These are phyloP conservation scores for Penicillium sp. DNA, from an alignment of 2,329 filamentous ascomycete genomes.

Conservation along the genomic window DNA sequence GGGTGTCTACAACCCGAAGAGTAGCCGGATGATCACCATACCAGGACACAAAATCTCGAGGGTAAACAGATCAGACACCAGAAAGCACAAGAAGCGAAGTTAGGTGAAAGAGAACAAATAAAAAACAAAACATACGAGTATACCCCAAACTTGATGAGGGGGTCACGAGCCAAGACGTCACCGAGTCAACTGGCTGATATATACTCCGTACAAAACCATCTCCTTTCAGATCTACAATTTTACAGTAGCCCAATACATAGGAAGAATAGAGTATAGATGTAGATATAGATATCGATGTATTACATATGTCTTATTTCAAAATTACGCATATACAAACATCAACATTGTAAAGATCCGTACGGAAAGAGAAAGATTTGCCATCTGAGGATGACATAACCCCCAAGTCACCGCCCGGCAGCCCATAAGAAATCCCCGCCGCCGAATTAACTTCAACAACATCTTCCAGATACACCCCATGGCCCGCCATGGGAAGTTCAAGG, in stretches of 20 bases:
- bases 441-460: neutral
- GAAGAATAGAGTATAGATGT: no score
- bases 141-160: neutral
- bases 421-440: neutral
- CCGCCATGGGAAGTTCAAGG: conserved; percentile 29
- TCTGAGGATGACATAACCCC: neutral
- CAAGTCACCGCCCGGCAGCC: conserved; percentile 7
- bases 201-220: no score
- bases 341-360: no score
- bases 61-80: neutral
- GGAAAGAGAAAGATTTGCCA: no score
- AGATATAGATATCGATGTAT: no score
- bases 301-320: no score
- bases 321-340: no score
- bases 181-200: neutral
- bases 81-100: neutral
- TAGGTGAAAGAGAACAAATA: neutral
- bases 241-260: neutral
- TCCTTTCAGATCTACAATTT: no score
- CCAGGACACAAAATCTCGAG: neutral
- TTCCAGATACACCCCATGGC: conserved; percentile 17
- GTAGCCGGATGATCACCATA: neutral
- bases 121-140: neutral
- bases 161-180: conserved; percentile 11
- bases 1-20: neutral